Percentiles rank a stretch among this genome's conserved stretches.
phyloP scores from a whole-genome alignment of 306 rosid genomes.

The Prunus salicina region DNA sequence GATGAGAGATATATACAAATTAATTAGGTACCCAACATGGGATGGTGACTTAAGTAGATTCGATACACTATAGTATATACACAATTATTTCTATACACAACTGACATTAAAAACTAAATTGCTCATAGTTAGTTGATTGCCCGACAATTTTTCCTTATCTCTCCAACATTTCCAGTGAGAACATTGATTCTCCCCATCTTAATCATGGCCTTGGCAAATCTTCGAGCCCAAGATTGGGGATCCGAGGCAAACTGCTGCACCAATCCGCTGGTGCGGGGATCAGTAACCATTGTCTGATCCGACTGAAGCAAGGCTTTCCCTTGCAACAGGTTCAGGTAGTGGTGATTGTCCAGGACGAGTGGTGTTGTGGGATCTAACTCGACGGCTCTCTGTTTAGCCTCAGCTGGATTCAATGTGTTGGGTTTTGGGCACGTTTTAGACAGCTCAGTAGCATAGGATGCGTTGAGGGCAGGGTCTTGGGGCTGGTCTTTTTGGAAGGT shows the following conservation, averaged over 20 bases:
- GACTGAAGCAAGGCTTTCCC: constrained; percentile 37
- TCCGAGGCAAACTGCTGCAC: constrained; percentile 37
- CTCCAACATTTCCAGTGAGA: constrained; percentile 38
- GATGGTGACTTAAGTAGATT: too few relatives aligned
- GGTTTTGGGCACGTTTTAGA: constrained; percentile 18
- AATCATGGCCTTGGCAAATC: constrained; percentile 34
- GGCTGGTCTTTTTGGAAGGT: constrained; percentile 7
- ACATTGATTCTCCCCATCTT: constrained; percentile 31
- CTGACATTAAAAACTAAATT: neutral
- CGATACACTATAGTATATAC: neutral
- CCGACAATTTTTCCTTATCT: constrained; percentile 58
- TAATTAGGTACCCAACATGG: too few relatives aligned
- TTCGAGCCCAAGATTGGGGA: constrained; percentile 11
- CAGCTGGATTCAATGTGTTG: neutral
- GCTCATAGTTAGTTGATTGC: constrained; percentile 15
- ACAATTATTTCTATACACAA: neutral
- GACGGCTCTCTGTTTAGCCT: neutral
- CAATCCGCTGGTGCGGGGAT: constrained; percentile 32
- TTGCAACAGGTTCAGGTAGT: constrained; percentile 31
- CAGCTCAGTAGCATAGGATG: neutral
- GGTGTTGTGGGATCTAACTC: constrained; percentile 54
- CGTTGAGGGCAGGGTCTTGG: constrained; percentile 30
- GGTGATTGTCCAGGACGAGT: constrained; percentile 37
- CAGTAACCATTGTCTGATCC: constrained; percentile 33
- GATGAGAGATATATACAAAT: too few relatives aligned